These are phyloP conservation scores for Aspergillus avenaceus DNA, from an alignment of 495 filamentous ascomycete genomes.

Conservation along the genomic window DNA sequence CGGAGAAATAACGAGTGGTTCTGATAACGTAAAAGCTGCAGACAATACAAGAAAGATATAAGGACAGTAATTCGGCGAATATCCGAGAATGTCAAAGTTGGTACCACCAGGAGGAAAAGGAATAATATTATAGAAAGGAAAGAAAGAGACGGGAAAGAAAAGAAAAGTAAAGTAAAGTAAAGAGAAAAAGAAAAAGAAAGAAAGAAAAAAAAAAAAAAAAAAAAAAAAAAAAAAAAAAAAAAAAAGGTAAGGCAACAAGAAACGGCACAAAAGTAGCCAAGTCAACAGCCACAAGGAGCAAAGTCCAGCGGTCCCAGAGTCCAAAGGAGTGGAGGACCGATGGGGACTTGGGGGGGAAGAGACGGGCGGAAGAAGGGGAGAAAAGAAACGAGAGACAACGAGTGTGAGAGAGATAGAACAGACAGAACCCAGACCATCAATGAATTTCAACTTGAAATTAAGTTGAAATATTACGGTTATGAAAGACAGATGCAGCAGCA, in stretches of 20 bases:
- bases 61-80: neutral
- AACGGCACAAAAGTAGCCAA: neutral
- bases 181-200: neutral
- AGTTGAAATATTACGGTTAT: neutral
- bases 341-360: slow-evolving; percentile 1
- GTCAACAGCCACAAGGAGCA: slow-evolving; percentile 1
- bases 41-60: slow-evolving; percentile 4
- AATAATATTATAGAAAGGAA: slow-evolving; percentile 19
- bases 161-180: slow-evolving; percentile 4
- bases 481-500: neutral
- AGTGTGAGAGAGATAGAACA: neutral
- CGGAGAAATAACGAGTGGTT: neutral
- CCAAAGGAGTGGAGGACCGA: slow-evolving; percentile 28
- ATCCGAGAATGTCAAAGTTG: too few species aligned
- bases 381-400: slow-evolving; percentile 20
- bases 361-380: slow-evolving; percentile 8
- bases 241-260: neutral
- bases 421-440: slow-evolving; percentile 1
- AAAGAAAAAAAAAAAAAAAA: neutral
- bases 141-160: slow-evolving; percentile 8
- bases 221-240: slow-evolving; percentile 3
- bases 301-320: slow-evolving; percentile 1
- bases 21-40: neutral
- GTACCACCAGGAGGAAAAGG: slow-evolving; percentile 11
- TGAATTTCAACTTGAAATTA: neutral